Evolutionary conservation across 805 yeast species (phyloP).

Genomic region (Cyberlindnera amylophila): DNA sequence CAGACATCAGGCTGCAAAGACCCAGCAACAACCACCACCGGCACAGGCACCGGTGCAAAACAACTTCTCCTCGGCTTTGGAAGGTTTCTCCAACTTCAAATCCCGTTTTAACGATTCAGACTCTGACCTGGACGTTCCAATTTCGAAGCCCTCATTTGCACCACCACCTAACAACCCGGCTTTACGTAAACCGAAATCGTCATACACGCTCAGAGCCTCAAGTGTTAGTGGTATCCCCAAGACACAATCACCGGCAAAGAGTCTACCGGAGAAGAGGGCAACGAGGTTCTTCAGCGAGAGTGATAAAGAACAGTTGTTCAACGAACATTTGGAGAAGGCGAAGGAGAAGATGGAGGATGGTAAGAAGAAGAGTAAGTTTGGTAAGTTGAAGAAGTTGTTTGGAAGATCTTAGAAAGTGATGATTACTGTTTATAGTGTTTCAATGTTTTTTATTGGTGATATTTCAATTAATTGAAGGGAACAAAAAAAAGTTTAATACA

Average conservation of each 20-base stretch:
- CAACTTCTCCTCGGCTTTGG: conserved; percentile 1
- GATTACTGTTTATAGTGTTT: too few species aligned
- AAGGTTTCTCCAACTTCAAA: conserved; percentile 31
- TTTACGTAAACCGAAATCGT: conserved; percentile 25
- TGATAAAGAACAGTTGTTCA: conserved; percentile 14
- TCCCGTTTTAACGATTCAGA: conserved; percentile 65
- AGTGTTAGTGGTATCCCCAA: conserved; percentile 14
- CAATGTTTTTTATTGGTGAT: too few species aligned
- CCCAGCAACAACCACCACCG: conserved; percentile 12
- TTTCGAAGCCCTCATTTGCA: conserved; percentile 10
- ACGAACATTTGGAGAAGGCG: conserved; percentile 11
- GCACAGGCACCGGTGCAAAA: conserved; percentile 8
- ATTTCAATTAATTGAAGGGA: too few species aligned
- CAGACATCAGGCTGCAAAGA: conserved; percentile 24
- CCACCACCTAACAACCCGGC: conserved; percentile 19
- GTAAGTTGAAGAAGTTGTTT: conserved; percentile 38
- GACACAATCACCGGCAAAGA: conserved; percentile 26
- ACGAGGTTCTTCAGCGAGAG: conserved; percentile 30
- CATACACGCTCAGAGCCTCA: conserved; percentile 27
- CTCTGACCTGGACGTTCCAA: conserved; percentile 44
- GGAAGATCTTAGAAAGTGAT: conserved; percentile 32
- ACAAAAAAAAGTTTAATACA: too few species aligned
- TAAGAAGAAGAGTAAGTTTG: conserved; percentile 31
- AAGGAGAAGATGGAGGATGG: conserved; percentile 9
- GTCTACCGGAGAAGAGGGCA: conserved; percentile 23